Evolutionary conservation across 2,329 filamentous ascomycete species (phyloP), one percentile per base, ranked within the genome.

Genomic region (Paecilomyces dactylethromorphus): DNA sequence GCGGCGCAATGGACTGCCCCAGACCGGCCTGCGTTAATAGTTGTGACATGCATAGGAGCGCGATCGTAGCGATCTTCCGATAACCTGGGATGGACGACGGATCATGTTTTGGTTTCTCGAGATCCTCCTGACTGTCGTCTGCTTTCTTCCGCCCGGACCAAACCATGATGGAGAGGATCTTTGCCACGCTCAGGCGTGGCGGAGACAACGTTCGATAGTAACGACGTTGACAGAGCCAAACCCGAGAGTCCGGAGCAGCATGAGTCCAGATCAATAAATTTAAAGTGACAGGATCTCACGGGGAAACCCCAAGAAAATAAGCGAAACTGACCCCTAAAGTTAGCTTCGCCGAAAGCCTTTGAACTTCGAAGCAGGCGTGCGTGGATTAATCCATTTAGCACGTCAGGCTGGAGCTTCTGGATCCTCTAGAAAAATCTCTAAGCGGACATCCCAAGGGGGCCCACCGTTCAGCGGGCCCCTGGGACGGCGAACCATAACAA

Each of bases 11-110:
- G 15, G 29, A 51, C 52, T 58, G 56, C 8, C 56, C 52, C 11
- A 54, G 50, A 21, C 56, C 56, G 22, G 56, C 50, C 32, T 58
- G 56, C n/a, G 52, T 53, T 2, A 58, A 33, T 24, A 58, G 35
- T 26, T 58, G 56, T 6, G 50, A 52, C 22, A 52, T 18, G 21
- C 50, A 52, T 29, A 52, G 21, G 3, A 52, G 21, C 21, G 50
- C 22, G 26, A 52, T 52, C 11, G n/a, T 4, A 12, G 50, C 50
- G 22, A 6, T 21, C 50, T 52, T 52, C 50, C 24, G 50, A 15
- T 22, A n/a, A 24, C n/a, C 10, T 13, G 50, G 50, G 11, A 29
- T 45, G 7, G 39, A 45, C 18, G 39, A n/a, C 15, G 13, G 7
- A 52, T 52, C 50, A 11, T 52, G 15, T 26, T 4, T 21, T 12